Base-by-base conservation (phyloP, 2,329 filamentous ascomycete species). In the Huntiella decipiens region DNA sequence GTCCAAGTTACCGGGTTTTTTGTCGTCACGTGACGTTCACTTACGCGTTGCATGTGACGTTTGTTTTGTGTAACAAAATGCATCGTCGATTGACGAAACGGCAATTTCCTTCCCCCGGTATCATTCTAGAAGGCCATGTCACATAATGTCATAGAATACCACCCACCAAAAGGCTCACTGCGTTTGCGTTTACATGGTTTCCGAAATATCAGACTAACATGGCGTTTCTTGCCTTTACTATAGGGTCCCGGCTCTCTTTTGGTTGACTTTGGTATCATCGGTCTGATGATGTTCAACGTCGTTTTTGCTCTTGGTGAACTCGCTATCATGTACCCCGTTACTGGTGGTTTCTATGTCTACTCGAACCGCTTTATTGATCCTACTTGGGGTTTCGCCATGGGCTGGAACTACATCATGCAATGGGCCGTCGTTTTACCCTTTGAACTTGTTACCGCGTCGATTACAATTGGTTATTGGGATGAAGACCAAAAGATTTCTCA, bases 261-360 rank as follows among this genome's bases (percentile, higher is more conserved):
- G 34, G 60, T 70, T 48, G 66, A 67, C 55, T 76, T 75, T 57
- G 50, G 61, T 38, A 69, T 75, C 51, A 66, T 73, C 51, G 73
- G 73, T 58, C 49, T 71, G 54, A 74, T 76, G 71, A 69, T 77
- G 60, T 71, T 74, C 58, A 70, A 73, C 60, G 71, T 71, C 47
- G 66, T 76, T 51, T 71, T 71, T 54, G 73, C 73, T 49, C 66
- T 77, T 43, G 73, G 72, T 52, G 74, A 77, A 56, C 59, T 77
- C 44, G 71, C 73, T 48, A 68, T 76, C 54, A 67, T 76, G 63
- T 77, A 70, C 51, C 73, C 73, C 12, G 66, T 77, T 55, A 74
- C 71, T 54, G 73, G 73, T 57, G 71, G 71, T 52, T 77, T 77
- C 64, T 76, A 74, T 54, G 71, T 70, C 19, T 77, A 74, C 60